Evolutionary conservation across 1,284 basidiomycete species (phyloP).

Genomic region (Bjerkandera adusta): DNA sequence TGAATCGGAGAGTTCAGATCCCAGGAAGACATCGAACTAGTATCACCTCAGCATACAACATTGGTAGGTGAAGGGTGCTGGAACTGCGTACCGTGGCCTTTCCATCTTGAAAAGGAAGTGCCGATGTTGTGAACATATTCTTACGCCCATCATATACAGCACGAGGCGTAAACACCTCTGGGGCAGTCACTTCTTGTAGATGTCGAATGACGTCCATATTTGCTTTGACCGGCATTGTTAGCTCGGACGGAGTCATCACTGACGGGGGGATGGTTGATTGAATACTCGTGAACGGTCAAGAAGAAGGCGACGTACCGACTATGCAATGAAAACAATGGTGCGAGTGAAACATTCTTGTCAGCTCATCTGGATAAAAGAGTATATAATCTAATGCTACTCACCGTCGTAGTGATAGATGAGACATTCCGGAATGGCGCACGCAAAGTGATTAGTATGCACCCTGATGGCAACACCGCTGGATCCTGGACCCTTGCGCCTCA

Average conservation of each 20-base stretch:
- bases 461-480: constrained; percentile 46
- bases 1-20: background rate
- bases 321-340: background rate
- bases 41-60: background rate
- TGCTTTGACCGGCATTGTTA: constrained; percentile 30
- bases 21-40: constrained; percentile 56
- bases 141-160: constrained; percentile 77
- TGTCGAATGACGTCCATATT: constrained; percentile 67
- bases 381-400: too few relatives aligned
- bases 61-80: background rate
- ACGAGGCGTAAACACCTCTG: constrained; percentile 58
- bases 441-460: constrained; percentile 67
- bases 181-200: constrained; percentile 53
- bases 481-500: constrained; percentile 62
- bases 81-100: constrained; percentile 42
- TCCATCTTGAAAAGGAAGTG: constrained; percentile 54
- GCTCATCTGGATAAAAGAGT: background rate
- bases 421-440: constrained; percentile 51
- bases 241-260: constrained; percentile 62
- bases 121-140: constrained; percentile 62
- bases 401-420: constrained; percentile 76
- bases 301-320: constrained; percentile 49
- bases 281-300: background rate
- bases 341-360: constrained; percentile 2
- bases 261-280: constrained; percentile 32